Conservation (phyloP, 2,329 filamentous ascomycete species). For the Mycosphaerelloides madeirae region DNA sequence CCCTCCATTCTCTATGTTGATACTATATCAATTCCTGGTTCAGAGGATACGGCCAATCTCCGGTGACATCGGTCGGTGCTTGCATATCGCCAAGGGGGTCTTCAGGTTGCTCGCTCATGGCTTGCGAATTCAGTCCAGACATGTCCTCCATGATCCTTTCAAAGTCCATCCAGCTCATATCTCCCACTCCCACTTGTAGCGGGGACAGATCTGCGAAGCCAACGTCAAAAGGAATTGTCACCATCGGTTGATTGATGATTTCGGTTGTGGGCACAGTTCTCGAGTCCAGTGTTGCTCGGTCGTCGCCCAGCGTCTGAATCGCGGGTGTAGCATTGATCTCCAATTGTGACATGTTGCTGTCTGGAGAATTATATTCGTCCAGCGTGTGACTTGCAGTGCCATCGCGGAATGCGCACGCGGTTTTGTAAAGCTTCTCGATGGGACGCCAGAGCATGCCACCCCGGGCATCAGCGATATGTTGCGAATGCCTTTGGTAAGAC, state of each 20-base stretch:
- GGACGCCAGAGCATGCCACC: slow-evolving; percentile 51
- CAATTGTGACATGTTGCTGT: neutral
- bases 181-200: slow-evolving; percentile 2
- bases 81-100: neutral
- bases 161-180: slow-evolving; percentile 22
- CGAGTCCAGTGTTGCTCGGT: neutral
- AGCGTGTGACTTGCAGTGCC: neutral
- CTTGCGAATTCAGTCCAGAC: neutral
- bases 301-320: neutral
- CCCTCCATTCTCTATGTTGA: neutral
- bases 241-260: neutral
- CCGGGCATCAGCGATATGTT: slow-evolving; percentile 47
- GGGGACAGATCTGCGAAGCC: slow-evolving; percentile 1
- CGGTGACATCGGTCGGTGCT: neutral
- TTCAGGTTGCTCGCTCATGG: too few species aligned
- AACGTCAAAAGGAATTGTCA: neutral
- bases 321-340: neutral
- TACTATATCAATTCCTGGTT: slow-evolving; percentile 1
- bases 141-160: slow-evolving; percentile 24
- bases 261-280: neutral
- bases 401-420: slow-evolving; percentile 36
- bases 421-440: slow-evolving; percentile 50
- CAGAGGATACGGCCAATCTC: slow-evolving; percentile 4
- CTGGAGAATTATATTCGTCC: neutral
- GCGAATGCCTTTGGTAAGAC: slow-evolving; percentile 42